Evolutionary conservation across 2,329 filamentous ascomycete genomes (phyloP).

Genomic region (Fusarium annulatum): DNA sequence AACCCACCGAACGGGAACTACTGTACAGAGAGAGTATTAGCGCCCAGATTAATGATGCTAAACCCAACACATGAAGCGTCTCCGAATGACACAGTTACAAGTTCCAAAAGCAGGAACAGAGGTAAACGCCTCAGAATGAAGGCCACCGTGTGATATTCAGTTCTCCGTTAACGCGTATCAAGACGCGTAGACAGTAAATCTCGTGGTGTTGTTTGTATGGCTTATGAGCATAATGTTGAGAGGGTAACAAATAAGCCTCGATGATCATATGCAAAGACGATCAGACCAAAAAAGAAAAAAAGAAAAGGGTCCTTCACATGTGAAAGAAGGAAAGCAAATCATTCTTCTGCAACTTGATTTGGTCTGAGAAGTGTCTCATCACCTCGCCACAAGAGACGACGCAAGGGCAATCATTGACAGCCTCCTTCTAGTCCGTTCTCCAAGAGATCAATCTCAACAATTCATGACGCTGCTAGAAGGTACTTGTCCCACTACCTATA

Average conservation of each 20-base stretch:
- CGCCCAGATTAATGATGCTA: constrained; percentile 16
- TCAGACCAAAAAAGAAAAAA: neutral
- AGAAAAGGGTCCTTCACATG: constrained; percentile 35
- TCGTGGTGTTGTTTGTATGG: constrained; percentile 13
- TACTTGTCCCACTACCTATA: neutral
- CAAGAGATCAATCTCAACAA: constrained; percentile 14
- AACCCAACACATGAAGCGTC: constrained; percentile 18
- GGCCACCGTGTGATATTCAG: neutral
- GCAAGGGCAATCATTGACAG: constrained; percentile 31
- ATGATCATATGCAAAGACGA: constrained; percentile 19
- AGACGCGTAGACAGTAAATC: constrained; percentile 21
- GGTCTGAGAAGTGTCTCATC: constrained; percentile 36
- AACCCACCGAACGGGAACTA: constrained; percentile 22
- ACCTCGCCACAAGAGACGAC: constrained; percentile 29
- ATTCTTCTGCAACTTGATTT: constrained; percentile 23
- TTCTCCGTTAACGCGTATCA: constrained; percentile 25
- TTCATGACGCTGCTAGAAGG: neutral
- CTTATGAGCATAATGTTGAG: constrained; percentile 7
- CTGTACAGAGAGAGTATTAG: constrained; percentile 2
- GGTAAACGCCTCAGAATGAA: neutral
- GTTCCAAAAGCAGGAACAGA: constrained; percentile 2
- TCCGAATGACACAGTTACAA: constrained; percentile 7
- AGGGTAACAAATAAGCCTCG: constrained; percentile 6
- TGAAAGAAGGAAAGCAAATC: constrained; percentile 4
- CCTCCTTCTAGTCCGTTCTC: constrained; percentile 26